Base-by-base conservation (phyloP, 148 eudicot species). In the Camellia japonica region DNA sequence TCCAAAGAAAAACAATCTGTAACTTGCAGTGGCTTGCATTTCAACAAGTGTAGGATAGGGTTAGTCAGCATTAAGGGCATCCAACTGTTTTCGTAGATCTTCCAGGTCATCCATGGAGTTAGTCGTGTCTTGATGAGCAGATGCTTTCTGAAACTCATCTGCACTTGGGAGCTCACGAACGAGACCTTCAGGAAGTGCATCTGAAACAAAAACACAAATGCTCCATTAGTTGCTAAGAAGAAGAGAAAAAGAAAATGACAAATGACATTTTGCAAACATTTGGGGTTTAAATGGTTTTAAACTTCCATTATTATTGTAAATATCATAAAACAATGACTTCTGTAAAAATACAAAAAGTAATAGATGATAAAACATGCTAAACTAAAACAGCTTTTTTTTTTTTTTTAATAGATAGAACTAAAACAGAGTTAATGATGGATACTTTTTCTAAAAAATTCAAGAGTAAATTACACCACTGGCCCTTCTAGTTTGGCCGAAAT, bases 101-200 rank as follows among this genome's bases (percentile, higher is more conserved):
- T 93, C 97, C 64, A 95, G 93, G 76, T 93, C 98, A 84, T 93
- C 98, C 41, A 73, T 61, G 18, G 89, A 14, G 82, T 84, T 80
- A 11, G 82, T 79, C 11, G 72, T 76, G 80, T 89, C 90, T 46
- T 86, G 86, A 13, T 80, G 20, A 49, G 64, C 80, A 71, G 88
- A 75, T 23, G 67, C 79, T 30, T 84, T 82, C 42, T 83, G 74
- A 72, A 76, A 89, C 18, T 77, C 87, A 78, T 95, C 94, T 30
- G 98, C 97, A 74, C 62, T 85, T 5, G 98, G 97, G 20, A 95
- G 94, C 87, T 93, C 97, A 49, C 84, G 94, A 51, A 90, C 88
- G 18, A 93, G 83, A 62, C 98, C 98, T 43, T 91, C 97, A 0
- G 98, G 97, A 52, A 95, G 87, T 60, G 85, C 83, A 84, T 85